A percentile compares a stretch with the other conserved stretches of the same genome.
phyloP scores from a whole-genome alignment of 1,284 basidiomycete species.

The Earliella scabrosa region DNA sequence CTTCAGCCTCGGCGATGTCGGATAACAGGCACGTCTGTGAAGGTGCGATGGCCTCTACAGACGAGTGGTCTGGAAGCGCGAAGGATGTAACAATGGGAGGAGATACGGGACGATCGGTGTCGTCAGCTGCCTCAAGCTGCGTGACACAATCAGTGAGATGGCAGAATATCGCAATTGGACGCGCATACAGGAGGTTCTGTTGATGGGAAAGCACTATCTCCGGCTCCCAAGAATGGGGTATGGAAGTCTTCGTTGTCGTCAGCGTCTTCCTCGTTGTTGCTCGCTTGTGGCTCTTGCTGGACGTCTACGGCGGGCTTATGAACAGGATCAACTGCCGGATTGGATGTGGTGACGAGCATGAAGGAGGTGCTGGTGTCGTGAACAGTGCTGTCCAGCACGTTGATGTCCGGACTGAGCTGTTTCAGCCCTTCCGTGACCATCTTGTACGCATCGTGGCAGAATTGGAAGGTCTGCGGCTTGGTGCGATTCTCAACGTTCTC shows the following conservation, averaged over 20 bases:
- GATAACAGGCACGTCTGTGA: conserved; percentile 12
- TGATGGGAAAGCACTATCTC: neutral
- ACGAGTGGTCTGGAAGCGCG: neutral
- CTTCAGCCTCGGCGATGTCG: conserved; percentile 19
- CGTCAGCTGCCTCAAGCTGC: neutral
- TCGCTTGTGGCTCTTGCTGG: no score
- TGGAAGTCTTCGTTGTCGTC: conserved; percentile 8
- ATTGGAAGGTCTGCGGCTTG: neutral
- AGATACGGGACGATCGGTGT: neutral
- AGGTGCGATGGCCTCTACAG: neutral
- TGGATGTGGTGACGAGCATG: conserved; percentile 5
- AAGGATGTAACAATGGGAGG: neutral
- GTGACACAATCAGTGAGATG: neutral
- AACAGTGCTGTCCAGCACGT: neutral
- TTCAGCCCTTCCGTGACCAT: neutral
- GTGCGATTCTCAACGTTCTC: neutral
- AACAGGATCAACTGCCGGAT: neutral
- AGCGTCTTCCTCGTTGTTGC: neutral
- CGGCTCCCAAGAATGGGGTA: conserved; percentile 5
- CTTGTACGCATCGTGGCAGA: neutral
- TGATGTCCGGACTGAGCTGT: neutral
- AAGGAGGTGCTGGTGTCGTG: conserved; percentile 6
- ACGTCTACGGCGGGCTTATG: no score
- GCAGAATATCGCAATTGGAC: neutral
- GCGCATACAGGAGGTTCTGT: neutral